These are phyloP conservation scores for Zymoseptoria brevis DNA, from an alignment of 2,329 filamentous ascomycete species.

Conservation along the genomic window DNA sequence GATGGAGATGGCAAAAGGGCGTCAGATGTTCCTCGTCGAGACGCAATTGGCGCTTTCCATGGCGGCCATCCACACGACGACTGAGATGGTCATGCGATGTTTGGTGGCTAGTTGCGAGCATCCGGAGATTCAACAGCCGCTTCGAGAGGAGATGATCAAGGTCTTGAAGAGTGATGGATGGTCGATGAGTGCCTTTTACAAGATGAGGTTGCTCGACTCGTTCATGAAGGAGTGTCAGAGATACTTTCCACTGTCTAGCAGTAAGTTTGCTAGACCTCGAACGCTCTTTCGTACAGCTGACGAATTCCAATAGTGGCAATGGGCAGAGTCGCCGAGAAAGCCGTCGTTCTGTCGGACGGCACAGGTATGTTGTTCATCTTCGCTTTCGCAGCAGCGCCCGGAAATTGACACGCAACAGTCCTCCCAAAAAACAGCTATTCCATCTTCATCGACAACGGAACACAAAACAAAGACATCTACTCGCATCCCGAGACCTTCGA, in stretches of 20 bases:
- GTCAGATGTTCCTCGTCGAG: constrained; percentile 2
- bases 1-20: constrained; percentile 16
- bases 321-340: constrained; percentile 1
- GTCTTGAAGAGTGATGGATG: constrained; percentile 18
- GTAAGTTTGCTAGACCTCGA: not conserved
- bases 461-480: constrained; percentile 8
- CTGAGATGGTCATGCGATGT: constrained; percentile 11
- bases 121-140: constrained; percentile 18
- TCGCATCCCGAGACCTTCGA: constrained; percentile 17
- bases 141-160: constrained; percentile 21
- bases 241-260: constrained; percentile 12
- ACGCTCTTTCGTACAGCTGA: not conserved
- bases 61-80: too few species aligned
- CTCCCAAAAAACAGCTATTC: constrained; percentile 18
- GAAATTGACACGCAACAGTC: constrained; percentile 1
- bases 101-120: constrained; percentile 16
- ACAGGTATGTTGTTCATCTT: constrained; percentile 1
- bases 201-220: constrained; percentile 26
- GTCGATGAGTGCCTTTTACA: constrained; percentile 19
- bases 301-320: not conserved
- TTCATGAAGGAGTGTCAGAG: constrained; percentile 26
- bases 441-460: constrained; percentile 7
- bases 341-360: constrained; percentile 22
- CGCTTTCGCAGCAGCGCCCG: not conserved
- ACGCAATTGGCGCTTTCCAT: too few species aligned